These are phyloP conservation scores for Cyclotella kingstonii DNA, from an alignment of 108 stramenopile genomes.

Conservation along the genomic window DNA sequence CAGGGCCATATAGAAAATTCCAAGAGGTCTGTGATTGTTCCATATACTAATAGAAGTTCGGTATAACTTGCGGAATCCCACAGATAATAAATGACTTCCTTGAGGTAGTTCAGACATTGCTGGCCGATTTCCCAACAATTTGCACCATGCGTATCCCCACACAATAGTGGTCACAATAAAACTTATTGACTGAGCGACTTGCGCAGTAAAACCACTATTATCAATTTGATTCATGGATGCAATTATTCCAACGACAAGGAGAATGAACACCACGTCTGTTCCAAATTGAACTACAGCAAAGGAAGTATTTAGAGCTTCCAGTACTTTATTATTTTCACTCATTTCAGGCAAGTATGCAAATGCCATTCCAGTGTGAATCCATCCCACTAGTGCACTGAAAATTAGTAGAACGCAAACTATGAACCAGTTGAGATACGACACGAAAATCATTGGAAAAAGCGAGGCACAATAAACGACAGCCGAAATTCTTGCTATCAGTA, in stretches of 20 bases:
- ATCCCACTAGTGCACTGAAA: constrained; percentile 52
- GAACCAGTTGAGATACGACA: constrained; percentile 60
- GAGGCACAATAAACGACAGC: constrained; percentile 44
- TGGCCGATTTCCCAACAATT: constrained; percentile 47
- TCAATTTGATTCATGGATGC: constrained; percentile 27
- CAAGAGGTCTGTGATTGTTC: constrained; percentile 23
- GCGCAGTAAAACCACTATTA: constrained; percentile 44
- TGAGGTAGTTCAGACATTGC: constrained; percentile 42
- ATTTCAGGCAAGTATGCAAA: constrained; percentile 83
- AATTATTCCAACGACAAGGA: constrained; percentile 36
- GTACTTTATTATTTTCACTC: constrained; percentile 44
- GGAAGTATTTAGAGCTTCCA: constrained; percentile 53
- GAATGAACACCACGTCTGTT: constrained; percentile 55
- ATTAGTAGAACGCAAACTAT: constrained; percentile 46
- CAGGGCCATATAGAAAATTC: constrained; percentile 24
- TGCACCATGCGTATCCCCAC: constrained; percentile 46
- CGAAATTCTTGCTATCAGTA: constrained; percentile 43
- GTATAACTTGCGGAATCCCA: constrained; percentile 26
- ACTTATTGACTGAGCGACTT: constrained; percentile 41
- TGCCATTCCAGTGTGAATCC: constrained; percentile 61
- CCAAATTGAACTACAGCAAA: constrained; percentile 58
- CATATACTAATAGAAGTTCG: constrained; percentile 7
- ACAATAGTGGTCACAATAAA: constrained; percentile 38
- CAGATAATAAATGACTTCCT: constrained; percentile 13
- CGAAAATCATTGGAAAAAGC: constrained; percentile 56